phyloP scores from a whole-genome alignment of 2,329 filamentous ascomycete species.

The Neonectria ditissima region DNA sequence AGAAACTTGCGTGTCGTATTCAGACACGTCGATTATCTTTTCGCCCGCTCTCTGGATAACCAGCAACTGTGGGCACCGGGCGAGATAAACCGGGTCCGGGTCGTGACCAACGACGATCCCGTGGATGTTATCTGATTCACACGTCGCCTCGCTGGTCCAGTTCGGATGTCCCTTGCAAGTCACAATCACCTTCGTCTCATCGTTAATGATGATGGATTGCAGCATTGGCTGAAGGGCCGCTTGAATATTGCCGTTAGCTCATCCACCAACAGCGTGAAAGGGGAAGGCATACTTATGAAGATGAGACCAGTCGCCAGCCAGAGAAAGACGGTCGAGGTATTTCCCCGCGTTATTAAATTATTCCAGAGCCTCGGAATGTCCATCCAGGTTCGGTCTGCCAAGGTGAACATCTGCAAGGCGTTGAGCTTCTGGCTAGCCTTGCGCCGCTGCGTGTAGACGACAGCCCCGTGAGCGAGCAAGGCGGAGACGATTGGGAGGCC shows the following conservation, averaged over 20 bases:
- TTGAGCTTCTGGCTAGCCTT: constrained; percentile 12
- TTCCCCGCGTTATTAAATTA: background rate
- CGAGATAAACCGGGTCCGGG: constrained; percentile 1
- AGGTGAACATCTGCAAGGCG: constrained; percentile 20
- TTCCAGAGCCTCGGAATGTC: background rate
- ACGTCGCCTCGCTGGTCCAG: background rate
- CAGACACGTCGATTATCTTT: background rate
- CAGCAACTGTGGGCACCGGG: background rate
- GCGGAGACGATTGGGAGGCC: constrained; percentile 29
- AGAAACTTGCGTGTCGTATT: constrained; percentile 9
- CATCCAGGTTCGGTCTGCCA: constrained; percentile 29
- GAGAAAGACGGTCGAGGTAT: constrained; percentile 6
- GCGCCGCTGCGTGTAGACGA: constrained; percentile 31
- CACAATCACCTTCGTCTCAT: constrained; percentile 14
- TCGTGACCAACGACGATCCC: constrained; percentile 16
- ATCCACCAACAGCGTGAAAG: background rate
- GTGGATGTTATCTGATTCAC: background rate
- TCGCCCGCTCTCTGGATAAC: constrained; percentile 13
- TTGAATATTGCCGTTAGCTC: constrained; percentile 13
- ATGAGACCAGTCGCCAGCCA: constrained; percentile 20
- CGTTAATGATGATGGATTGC: constrained; percentile 13
- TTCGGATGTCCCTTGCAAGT: constrained; percentile 17
- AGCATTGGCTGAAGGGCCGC: constrained; percentile 22
- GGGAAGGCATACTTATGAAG: constrained; percentile 25
- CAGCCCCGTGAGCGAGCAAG: constrained; percentile 28